These are phyloP conservation scores for Sphagnum fallax DNA, from an alignment of 228 moss, liverwort and hornwort genomes.

Conservation along the genomic window DNA sequence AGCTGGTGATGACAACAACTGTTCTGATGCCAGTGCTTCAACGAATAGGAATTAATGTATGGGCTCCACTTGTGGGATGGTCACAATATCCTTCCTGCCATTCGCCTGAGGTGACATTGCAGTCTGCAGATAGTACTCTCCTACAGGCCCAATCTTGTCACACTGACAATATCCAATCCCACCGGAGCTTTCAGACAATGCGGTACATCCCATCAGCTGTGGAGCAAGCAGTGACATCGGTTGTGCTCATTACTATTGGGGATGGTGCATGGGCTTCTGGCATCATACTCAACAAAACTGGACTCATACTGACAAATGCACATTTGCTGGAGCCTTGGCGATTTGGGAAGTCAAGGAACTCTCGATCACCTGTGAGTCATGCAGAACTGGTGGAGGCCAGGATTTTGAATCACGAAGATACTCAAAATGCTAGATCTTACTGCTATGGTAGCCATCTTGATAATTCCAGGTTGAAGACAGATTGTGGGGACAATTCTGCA, in stretches of 20 bases:
- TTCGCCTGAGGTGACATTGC: constrained; percentile 7
- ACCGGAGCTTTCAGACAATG: constrained; percentile 29
- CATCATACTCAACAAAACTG: constrained; percentile 62
- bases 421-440: neutral
- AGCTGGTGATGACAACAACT: constrained; percentile 94
- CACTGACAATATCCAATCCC: constrained; percentile 33
- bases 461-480: neutral
- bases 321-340: constrained; percentile 97
- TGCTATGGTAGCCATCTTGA: neutral
- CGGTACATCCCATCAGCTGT: constrained; percentile 61
- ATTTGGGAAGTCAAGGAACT: constrained; percentile 72
- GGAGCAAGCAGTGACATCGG: constrained; percentile 72
- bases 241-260: constrained; percentile 91
- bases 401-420: neutral
- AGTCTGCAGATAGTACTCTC: constrained; percentile 16
- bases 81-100: constrained; percentile 16
- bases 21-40: constrained; percentile 73
- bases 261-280: constrained; percentile 99
- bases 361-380: constrained; percentile 23
- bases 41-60: constrained; percentile 69
- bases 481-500: neutral
- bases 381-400: neutral
- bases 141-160: constrained; percentile 51
- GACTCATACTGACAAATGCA: constrained; percentile 91
- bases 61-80: constrained; percentile 36